Conservation (phyloP, 805 yeast species). For the Starmera dryadoides region DNA sequence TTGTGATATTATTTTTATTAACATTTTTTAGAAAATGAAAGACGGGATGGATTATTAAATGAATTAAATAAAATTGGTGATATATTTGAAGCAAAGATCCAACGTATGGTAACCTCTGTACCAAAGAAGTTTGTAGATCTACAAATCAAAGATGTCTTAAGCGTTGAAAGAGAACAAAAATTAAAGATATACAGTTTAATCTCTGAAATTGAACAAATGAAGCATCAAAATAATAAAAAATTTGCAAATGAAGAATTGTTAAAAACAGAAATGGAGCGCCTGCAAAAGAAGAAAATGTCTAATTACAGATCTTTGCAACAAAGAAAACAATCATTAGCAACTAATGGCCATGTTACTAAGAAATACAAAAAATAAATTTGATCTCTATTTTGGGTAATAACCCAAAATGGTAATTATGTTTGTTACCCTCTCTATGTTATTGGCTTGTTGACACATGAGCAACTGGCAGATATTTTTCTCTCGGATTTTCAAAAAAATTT, state of each 20-base stretch:
- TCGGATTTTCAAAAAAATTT: too few species aligned
- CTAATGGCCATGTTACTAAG: constrained; percentile 3
- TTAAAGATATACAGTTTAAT: constrained; percentile 17
- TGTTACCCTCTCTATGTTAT: too few species aligned
- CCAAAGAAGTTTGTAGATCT: constrained; percentile 18
- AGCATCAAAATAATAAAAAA: background rate
- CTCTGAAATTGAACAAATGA: constrained; percentile 11
- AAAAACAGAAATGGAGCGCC: constrained; percentile 4
- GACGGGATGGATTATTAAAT: constrained; percentile 7
- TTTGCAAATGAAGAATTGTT: constrained; percentile 4
- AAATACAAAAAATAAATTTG: too few species aligned
- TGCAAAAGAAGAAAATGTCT: constrained; percentile 9
- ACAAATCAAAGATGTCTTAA: constrained; percentile 15
- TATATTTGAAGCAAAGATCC: constrained; percentile 16
- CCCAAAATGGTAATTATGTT: too few species aligned
- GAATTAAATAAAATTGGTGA: constrained; percentile 11
- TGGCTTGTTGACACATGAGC: too few species aligned
- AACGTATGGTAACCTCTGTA: constrained; percentile 12
- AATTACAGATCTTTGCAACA: constrained; percentile 7
- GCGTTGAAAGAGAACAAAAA: constrained; percentile 21
- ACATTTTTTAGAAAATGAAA: constrained; percentile 11
- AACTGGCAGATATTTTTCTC: too few species aligned
- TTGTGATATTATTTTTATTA: background rate
- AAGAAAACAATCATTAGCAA: constrained; percentile 15
- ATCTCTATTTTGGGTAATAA: too few species aligned